Conservation (phyloP, 129 eudicot species). For the Artemisia tridentata region DNA sequence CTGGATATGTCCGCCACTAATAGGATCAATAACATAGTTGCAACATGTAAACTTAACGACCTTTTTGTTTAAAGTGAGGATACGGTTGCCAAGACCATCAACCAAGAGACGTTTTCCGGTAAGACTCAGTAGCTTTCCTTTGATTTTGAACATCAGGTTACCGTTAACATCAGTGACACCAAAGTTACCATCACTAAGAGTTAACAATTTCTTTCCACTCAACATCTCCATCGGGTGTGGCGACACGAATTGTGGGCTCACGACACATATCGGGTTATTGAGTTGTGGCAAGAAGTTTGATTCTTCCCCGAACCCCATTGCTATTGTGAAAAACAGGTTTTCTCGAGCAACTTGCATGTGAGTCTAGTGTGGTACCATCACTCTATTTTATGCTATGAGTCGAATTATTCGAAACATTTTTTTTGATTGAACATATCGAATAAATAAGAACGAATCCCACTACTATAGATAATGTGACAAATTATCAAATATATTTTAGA, state of each 20-base stretch:
- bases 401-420: not conserved
- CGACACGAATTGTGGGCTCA: constrained; percentile 24
- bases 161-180: constrained; percentile 28
- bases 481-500: no score
- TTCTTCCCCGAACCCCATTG: not conserved
- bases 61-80: constrained; percentile 54
- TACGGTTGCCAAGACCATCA: constrained; percentile 52
- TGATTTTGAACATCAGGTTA: constrained; percentile 30
- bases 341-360: not conserved
- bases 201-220: constrained; percentile 18
- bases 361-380: constrained; percentile 9
- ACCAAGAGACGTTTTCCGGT: constrained; percentile 49
- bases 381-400: constrained; percentile 12
- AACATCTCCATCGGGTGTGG: constrained; percentile 21
- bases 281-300: not conserved
- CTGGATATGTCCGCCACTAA: no score
- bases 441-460: constrained; percentile 17
- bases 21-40: not conserved
- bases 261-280: constrained; percentile 14
- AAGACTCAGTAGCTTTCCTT: constrained; percentile 35
- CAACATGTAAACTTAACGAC: constrained; percentile 17
- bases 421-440: not conserved
- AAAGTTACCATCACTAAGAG: constrained; percentile 19
- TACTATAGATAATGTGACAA: no score
- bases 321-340: not conserved